phyloP scores from a whole-genome alignment of 768 basidiomycete species.

The Boletus pseudopeckii region DNA sequence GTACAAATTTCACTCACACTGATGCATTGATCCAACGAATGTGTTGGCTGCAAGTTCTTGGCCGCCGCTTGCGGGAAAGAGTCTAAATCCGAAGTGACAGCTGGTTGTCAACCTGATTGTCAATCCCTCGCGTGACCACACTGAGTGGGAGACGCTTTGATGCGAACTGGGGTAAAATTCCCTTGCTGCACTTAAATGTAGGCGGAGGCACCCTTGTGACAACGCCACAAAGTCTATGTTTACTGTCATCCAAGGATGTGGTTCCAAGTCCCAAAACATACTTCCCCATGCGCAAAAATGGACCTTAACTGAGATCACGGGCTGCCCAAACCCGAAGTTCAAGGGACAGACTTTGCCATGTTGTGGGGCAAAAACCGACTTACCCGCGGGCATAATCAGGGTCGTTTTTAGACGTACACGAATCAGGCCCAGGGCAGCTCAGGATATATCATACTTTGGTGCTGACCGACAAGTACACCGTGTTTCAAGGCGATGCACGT shows the following conservation, averaged over 20 bases:
- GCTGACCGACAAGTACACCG: background rate
- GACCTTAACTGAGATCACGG: background rate
- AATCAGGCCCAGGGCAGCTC: background rate
- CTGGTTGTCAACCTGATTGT: slow-evolving; percentile 5
- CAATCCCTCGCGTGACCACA: background rate
- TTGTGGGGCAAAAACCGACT: background rate
- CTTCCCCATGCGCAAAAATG: background rate
- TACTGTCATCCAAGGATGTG: background rate
- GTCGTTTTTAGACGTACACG: background rate
- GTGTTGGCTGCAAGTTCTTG: background rate
- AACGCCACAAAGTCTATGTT: background rate
- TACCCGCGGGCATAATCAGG: background rate
- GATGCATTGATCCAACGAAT: background rate
- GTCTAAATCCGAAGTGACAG: background rate
- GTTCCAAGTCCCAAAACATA: too few relatives aligned
- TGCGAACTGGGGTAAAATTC: background rate
- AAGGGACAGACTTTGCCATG: background rate
- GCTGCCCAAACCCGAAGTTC: background rate
- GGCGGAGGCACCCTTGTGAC: background rate
- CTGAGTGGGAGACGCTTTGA: background rate
- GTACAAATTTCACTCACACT: background rate
- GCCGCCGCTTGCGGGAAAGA: slow-evolving; percentile 1
- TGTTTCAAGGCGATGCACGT: background rate
- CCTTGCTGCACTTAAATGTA: background rate
- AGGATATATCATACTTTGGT: background rate